Percentiles rank a stretch among this genome's conserved stretches.
phyloP scores from a whole-genome alignment of 768 basidiomycete species.

The Macrolepiota albuminosa region DNA sequence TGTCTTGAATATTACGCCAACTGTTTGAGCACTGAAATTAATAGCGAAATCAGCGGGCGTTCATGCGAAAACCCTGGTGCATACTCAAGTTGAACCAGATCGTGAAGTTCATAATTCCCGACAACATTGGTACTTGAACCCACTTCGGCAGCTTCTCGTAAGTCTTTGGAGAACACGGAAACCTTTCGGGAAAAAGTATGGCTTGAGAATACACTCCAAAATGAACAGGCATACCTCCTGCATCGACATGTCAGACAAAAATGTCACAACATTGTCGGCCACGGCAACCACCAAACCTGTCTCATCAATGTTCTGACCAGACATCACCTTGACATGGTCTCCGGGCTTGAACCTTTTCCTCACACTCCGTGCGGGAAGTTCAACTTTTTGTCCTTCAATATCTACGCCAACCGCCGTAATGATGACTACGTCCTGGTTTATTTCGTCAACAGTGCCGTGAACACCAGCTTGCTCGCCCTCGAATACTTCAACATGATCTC shows the following conservation, averaged over 20 bases:
- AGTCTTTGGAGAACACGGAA: slow-evolving; percentile 94
- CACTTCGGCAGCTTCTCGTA: slow-evolving; percentile 95
- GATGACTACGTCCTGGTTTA: slow-evolving; percentile 81
- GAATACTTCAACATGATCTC: slow-evolving; percentile 95
- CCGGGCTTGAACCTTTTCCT: slow-evolving; percentile 95
- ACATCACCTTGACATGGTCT: slow-evolving; percentile 98
- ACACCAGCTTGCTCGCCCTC: slow-evolving; percentile 95
- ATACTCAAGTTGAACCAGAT: slow-evolving; percentile 94
- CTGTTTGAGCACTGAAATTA: slow-evolving; percentile 71
- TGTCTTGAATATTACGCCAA: slow-evolving; percentile 96
- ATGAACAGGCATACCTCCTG: slow-evolving; percentile 62
- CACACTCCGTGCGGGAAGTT: slow-evolving; percentile 83
- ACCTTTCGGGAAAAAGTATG: slow-evolving; percentile 46
- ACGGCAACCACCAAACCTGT: slow-evolving; percentile 95
- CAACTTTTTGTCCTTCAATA: slow-evolving; percentile 81
- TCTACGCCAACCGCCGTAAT: slow-evolving; percentile 79
- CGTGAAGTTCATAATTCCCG: slow-evolving; percentile 93
- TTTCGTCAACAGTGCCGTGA: slow-evolving; percentile 88
- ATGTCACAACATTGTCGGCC: slow-evolving; percentile 87
- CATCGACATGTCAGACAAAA: slow-evolving; percentile 96
- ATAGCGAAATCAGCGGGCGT: slow-evolving; percentile 4
- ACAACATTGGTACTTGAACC: slow-evolving; percentile 88
- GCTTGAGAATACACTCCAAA: background rate
- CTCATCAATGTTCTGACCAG: slow-evolving; percentile 90
- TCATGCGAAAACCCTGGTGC: slow-evolving; percentile 24